Percentiles rank a stretch among this genome's conserved stretches.
Evolutionary conservation across 345 rosid species (phyloP).

Genomic region (Eucalyptus sp.): DNA sequence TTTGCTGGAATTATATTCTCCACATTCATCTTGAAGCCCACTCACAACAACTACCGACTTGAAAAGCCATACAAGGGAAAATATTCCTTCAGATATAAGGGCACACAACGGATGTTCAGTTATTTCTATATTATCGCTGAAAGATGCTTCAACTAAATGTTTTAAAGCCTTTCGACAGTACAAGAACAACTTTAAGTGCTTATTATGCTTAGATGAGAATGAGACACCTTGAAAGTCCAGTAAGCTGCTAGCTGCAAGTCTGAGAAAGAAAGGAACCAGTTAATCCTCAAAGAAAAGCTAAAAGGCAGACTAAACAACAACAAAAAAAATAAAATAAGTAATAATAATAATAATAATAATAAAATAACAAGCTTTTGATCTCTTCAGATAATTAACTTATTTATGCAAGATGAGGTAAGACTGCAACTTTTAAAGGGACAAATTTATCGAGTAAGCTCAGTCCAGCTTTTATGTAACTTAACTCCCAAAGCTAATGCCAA

Average conservation of each 20-base stretch:
- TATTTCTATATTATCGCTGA: constrained; percentile 22
- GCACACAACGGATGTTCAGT: constrained; percentile 14
- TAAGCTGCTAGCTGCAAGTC: constrained; percentile 27
- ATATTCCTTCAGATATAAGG: constrained; percentile 25
- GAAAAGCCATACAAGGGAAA: constrained; percentile 57
- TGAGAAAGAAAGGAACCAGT: constrained; percentile 9
- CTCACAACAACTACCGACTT: constrained; percentile 42
- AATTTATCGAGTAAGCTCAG: not conserved
- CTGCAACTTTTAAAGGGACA: not conserved
- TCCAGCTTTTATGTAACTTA: not conserved
- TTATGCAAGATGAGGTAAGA: not conserved
- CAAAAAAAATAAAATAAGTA: too few relatives aligned
- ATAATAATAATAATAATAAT: not conserved
- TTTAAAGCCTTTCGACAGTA: constrained; percentile 72
- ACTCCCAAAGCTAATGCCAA: not conserved
- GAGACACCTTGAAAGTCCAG: constrained; percentile 14
- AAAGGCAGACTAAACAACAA: not conserved
- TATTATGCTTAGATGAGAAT: constrained; percentile 7
- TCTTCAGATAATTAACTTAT: not conserved
- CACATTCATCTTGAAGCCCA: constrained; percentile 15
- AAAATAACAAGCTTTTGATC: not conserved
- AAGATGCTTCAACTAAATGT: constrained; percentile 29
- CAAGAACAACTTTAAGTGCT: constrained; percentile 47
- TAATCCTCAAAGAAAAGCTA: not conserved
- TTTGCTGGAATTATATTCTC: constrained; percentile 7